Base-by-base conservation (phyloP, 1,284 basidiomycete species). In the Phylloporus sp. region DNA sequence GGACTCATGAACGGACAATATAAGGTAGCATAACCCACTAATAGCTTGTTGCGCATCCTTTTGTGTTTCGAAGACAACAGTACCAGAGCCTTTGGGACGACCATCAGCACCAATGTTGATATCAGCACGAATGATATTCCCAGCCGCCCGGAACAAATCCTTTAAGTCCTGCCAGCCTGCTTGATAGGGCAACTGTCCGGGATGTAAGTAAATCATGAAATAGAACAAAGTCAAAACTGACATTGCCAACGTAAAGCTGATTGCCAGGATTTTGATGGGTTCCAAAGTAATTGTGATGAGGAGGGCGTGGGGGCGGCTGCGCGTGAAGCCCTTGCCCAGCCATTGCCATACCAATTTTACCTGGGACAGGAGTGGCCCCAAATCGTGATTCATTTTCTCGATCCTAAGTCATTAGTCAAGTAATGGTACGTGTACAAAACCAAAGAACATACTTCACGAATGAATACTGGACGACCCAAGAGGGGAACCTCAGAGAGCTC, bases 161-260 rank as follows among this genome's bases (percentile, higher is more conserved):
- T 99, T 99, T 68, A 99, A 85, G 79, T 99, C 97, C 81, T 99
- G 97, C 97, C 97, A 99, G 52, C 95, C 95, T 41, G 96, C 96
- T 81, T 96, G 95, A 77, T 94, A 94, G 1, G 97, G 97, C 29
- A 98, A 82, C 96, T 98, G 74, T 45, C 59, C 11, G 43, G 29
- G 43, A 45, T 17, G 53, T 72, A 29, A 68, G 64, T 49, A 71
- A 65, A 65, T 10, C 67, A 65, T 25, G 23, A 49, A 41, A 25
- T 29, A 4, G 29, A 14, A 56, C 5, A 65, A 53, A 25, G 27
- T 35, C 32, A 15, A 45, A 19, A 83, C 91, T 77, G 74, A 96
- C 94, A 79, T 97, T 97, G 65, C 94, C 94, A 74, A 98, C 91
- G 72, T 96, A 98, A 62, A 98, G 88, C 77, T 97, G 95, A 75